Evolutionary conservation across 148 eudicot genomes (phyloP).

Genomic region (Euryodendron excelsum): DNA sequence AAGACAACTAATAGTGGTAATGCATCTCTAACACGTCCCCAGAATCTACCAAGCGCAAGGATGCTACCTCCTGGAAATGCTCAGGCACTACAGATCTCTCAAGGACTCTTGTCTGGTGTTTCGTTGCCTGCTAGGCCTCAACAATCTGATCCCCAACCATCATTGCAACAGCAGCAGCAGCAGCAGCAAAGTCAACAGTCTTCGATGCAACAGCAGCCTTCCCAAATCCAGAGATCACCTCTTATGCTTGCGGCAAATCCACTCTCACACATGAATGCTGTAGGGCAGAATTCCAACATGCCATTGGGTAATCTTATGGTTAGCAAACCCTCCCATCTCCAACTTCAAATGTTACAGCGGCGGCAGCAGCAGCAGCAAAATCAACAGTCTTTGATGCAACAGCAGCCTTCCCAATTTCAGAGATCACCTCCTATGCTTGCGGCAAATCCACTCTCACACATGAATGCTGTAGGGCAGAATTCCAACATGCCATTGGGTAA

Average conservation of each 20-base stretch:
- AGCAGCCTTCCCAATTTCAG: conserved; percentile 56
- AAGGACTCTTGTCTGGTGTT: conserved; percentile 55
- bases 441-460: conserved; percentile 50
- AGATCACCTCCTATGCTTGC: conserved; percentile 61
- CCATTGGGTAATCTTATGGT: conserved; percentile 56
- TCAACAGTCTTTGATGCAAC: conserved; percentile 51
- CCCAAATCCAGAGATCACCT: conserved; percentile 67
- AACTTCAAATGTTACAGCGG: conserved; percentile 46
- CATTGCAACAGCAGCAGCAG: conserved; percentile 34
- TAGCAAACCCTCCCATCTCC: conserved; percentile 58
- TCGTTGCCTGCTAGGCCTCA: conserved; percentile 54
- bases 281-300: conserved; percentile 55
- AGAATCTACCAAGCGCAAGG: conserved; percentile 46
- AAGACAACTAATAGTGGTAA: conserved; percentile 49
- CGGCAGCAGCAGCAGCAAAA: conserved; percentile 48
- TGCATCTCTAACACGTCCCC: conserved; percentile 34
- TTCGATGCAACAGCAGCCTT: conserved; percentile 49
- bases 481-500: conserved; percentile 53
- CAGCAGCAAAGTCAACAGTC: conserved; percentile 45
- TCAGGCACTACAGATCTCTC: conserved; percentile 67
- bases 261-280: conserved; percentile 50
- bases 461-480: conserved; percentile 54
- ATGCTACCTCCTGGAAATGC: conserved; percentile 74
- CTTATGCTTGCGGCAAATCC: conserved; percentile 53
- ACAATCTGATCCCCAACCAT: conserved; percentile 49